phyloP scores from a whole-genome alignment of 371 early-diverging fungal species.

The Conidiobolus incongruus region DNA sequence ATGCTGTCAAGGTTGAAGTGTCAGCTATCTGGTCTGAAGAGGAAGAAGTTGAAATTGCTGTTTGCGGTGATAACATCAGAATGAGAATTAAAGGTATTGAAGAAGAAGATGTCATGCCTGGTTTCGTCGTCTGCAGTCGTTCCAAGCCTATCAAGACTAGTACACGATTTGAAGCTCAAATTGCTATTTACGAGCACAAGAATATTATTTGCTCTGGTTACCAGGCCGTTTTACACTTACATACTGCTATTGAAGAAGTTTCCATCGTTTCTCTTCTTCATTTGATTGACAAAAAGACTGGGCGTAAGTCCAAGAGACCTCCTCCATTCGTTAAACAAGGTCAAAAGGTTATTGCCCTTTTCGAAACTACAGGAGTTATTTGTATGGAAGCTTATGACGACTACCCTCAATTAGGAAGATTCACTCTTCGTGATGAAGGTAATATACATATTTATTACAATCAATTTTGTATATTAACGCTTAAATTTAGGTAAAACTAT shows the following conservation, averaged over 20 bases:
- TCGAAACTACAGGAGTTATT: slow-evolving; percentile 45
- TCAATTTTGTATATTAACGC: background rate
- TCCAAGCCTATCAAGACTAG: slow-evolving; percentile 57
- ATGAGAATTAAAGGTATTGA: slow-evolving; percentile 77
- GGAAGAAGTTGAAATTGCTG: slow-evolving; percentile 49
- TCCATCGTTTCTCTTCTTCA: slow-evolving; percentile 55
- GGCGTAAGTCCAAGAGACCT: slow-evolving; percentile 60
- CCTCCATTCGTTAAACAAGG: slow-evolving; percentile 88
- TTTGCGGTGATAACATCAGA: slow-evolving; percentile 83
- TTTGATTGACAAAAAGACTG: slow-evolving; percentile 69
- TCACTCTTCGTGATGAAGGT: slow-evolving; percentile 91
- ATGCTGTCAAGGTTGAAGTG: slow-evolving; percentile 57
- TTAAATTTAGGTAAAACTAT: slow-evolving; percentile 47
- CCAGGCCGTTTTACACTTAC: slow-evolving; percentile 77
- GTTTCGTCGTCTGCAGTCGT: slow-evolving; percentile 64
- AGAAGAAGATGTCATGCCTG: slow-evolving; percentile 66
- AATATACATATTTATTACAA: slow-evolving; percentile 3
- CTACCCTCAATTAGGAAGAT: slow-evolving; percentile 81
- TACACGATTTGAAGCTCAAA: slow-evolving; percentile 60
- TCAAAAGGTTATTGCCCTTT: slow-evolving; percentile 55
- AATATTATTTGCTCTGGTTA: slow-evolving; percentile 90
- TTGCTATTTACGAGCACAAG: slow-evolving; percentile 78
- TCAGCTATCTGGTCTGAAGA: slow-evolving; percentile 62
- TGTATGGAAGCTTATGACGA: slow-evolving; percentile 82
- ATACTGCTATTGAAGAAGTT: slow-evolving; percentile 74